Percentiles rank a stretch among this genome's conserved stretches.
Conservation (phyloP, 2,329 filamentous ascomycete species). For the Aspergillus neotritici region DNA sequence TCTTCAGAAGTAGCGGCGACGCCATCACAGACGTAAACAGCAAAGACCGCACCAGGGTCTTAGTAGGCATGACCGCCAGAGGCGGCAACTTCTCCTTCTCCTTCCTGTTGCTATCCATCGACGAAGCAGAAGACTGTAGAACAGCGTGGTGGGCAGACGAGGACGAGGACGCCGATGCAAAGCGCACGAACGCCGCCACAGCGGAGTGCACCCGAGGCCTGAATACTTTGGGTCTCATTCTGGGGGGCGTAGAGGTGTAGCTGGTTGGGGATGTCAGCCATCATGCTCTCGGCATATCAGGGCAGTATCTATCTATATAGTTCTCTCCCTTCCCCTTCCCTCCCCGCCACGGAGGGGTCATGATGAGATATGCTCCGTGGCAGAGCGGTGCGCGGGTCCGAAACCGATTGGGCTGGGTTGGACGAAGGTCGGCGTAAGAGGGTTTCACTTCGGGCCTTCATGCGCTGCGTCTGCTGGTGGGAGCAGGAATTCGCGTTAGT, state of each 20-base stretch:
- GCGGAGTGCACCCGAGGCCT: conserved; percentile 3
- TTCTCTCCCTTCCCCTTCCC: no score
- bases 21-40: conserved; percentile 18
- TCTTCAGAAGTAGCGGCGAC: conserved; percentile 12
- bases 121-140: not conserved
- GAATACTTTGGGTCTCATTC: conserved; percentile 2
- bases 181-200: not conserved
- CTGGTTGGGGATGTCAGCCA: conserved; percentile 1
- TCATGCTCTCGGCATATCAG: not conserved
- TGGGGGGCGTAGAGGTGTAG: not conserved
- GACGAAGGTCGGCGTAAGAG: no score
- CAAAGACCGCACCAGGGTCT: conserved; percentile 14
- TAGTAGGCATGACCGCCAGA: conserved; percentile 15
- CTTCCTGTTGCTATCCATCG: conserved; percentile 19
- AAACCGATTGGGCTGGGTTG: no score
- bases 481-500: no score
- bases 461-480: no score
- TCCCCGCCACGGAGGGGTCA: no score
- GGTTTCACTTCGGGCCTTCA: no score
- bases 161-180: conserved; percentile 1
- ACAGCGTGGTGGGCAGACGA: conserved; percentile 7
- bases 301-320: no score
- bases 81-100: conserved; percentile 22
- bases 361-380: no score
- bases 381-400: no score